Conservation (phyloP, 176 grass and related monocot genomes). For the Neostapfia colusana region DNA sequence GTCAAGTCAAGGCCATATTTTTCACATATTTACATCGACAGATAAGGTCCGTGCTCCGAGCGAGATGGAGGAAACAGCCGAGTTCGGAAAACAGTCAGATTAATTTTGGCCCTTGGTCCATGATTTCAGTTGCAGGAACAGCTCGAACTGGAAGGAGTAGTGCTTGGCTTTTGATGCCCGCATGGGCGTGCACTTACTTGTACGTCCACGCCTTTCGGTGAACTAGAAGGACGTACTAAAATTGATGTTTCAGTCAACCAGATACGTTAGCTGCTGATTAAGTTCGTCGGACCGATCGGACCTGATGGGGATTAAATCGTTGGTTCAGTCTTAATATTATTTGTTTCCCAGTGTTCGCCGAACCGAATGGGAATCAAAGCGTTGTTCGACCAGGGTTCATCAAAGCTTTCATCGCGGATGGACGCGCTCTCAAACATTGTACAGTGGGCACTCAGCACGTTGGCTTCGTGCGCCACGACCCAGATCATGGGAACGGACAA, state of each 20-base stretch:
- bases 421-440: not conserved
- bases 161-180: not conserved
- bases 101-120: not conserved
- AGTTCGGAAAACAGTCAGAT: not conserved
- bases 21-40: not conserved
- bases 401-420: too few relatives aligned
- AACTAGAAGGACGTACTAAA: not conserved
- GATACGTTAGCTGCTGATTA: not conserved
- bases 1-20: not conserved
- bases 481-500: not conserved
- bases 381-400: too few relatives aligned
- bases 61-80: not conserved
- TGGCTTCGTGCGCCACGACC: not conserved
- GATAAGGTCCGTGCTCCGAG: conserved; percentile 12
- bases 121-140: not conserved
- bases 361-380: too few relatives aligned
- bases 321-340: too few relatives aligned
- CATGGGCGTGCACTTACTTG: too few relatives aligned
- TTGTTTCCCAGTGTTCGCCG: too few relatives aligned
- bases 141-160: not conserved
- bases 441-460: not conserved
- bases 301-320: too few relatives aligned
- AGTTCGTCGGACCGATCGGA: too few relatives aligned
- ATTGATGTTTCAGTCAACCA: not conserved
- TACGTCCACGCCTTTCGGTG: not conserved